Conservation (phyloP, 306 rosid species). For the Gastrolobium bilobum region DNA sequence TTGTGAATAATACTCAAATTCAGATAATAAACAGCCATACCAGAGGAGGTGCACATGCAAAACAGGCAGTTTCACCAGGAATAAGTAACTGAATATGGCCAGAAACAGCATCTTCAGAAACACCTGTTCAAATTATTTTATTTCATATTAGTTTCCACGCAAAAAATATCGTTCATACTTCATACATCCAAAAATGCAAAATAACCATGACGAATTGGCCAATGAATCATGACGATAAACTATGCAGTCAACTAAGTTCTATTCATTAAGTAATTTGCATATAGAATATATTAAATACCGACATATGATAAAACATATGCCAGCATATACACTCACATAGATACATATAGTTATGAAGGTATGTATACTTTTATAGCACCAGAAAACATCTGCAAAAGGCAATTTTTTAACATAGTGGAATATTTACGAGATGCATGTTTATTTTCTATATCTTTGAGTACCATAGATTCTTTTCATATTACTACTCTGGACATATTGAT, state of each 20-base stretch:
- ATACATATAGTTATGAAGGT: too few species aligned
- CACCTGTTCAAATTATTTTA: slow-evolving; percentile 66
- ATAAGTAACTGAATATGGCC: slow-evolving; percentile 95
- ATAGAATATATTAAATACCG: slow-evolving; percentile 16
- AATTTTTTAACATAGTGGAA: too few species aligned
- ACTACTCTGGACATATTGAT: too few species aligned
- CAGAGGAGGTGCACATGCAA: slow-evolving; percentile 99
- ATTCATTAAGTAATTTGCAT: background rate
- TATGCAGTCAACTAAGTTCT: background rate
- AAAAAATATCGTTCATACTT: background rate
- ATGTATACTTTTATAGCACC: too few species aligned
- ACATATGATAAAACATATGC: background rate
- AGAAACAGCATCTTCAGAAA: slow-evolving; percentile 98
- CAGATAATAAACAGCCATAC: slow-evolving; percentile 53
- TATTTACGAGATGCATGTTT: too few species aligned
- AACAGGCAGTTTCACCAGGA: slow-evolving; percentile 99
- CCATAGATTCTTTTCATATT: too few species aligned
- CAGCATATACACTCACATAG: too few species aligned
- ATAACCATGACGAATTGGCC: slow-evolving; percentile 2
- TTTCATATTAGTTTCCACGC: slow-evolving; percentile 39
- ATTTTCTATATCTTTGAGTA: too few species aligned
- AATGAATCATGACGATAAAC: slow-evolving; percentile 4
- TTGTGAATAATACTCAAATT: slow-evolving; percentile 7
- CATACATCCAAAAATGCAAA: slow-evolving; percentile 36
- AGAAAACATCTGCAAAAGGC: too few species aligned